phyloP scores from a whole-genome alignment of 2,329 filamentous ascomycete genomes.

The Aspergillus quadricinctus region DNA sequence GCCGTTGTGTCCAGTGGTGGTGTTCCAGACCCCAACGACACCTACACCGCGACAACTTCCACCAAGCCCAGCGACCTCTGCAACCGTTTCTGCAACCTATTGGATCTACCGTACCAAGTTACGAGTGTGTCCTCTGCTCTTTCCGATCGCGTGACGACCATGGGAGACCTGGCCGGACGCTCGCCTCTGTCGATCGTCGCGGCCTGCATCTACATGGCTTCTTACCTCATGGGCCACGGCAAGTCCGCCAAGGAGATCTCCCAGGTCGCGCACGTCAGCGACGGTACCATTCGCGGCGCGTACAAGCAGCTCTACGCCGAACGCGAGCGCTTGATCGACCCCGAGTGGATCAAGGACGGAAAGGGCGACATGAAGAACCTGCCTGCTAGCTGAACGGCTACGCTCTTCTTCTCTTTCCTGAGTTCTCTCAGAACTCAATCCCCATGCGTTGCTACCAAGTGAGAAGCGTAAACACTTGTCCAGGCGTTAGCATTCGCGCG shows the following conservation, averaged over 20 bases:
- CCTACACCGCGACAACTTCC: slow-evolving; percentile 68
- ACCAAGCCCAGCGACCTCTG: slow-evolving; percentile 82
- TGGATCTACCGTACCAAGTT: slow-evolving; percentile 69
- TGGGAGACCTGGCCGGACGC: slow-evolving; percentile 80
- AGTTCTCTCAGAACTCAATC: background rate
- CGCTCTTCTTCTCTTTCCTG: background rate
- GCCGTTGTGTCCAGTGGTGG: slow-evolving; percentile 49
- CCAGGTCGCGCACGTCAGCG: slow-evolving; percentile 79
- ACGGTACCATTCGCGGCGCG: slow-evolving; percentile 92
- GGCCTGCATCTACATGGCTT: slow-evolving; percentile 95
- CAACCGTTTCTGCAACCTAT: slow-evolving; percentile 80
- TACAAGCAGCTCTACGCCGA: slow-evolving; percentile 83
- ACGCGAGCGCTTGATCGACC: slow-evolving; percentile 68
- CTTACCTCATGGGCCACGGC: slow-evolving; percentile 74
- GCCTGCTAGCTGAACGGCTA: slow-evolving; percentile 46
- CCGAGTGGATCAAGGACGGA: slow-evolving; percentile 69
- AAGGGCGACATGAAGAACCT: slow-evolving; percentile 67
- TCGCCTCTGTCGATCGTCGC: slow-evolving; percentile 92
- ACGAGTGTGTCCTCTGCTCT: slow-evolving; percentile 76
- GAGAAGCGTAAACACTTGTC: background rate
- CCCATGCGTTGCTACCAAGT: background rate
- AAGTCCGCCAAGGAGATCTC: slow-evolving; percentile 85
- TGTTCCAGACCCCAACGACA: slow-evolving; percentile 48
- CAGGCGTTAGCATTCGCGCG: background rate
- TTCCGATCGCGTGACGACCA: slow-evolving; percentile 69